Base-by-base conservation (phyloP, 2,329 filamentous ascomycete species). In the Neurospora sp. region DNA sequence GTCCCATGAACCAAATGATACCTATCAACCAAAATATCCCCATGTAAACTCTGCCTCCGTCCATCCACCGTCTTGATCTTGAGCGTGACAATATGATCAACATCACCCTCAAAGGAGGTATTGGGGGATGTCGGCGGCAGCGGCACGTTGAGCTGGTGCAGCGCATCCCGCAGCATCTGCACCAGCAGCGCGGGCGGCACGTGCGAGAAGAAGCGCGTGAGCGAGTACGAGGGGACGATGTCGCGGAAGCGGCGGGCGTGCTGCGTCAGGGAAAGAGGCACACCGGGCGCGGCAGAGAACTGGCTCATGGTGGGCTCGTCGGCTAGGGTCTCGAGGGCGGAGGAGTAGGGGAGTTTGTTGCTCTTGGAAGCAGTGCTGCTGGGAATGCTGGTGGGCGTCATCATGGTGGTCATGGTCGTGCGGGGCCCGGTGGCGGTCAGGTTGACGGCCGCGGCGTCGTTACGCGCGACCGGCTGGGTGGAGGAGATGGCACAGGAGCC, bases 131-230 rank as follows among this genome's bases (percentile, higher is more conserved):
- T 78, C 1, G 85, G 81, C 0, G 89, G 87, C 5, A 91, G 86
- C 0, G 93, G 92, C 2, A 99, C 89, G 73, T 93, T 94, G 46
- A 98, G 88, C 70, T 92, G 89, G 78, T 97, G 93, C 38, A 99
- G 83, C 1, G 93, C 92, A 73, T 93, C 91, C 75, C 88, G 85
- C 23, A 99, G 84, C 78, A 95, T 89, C 68, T 93, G 90, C 0
- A 97, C 85, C 0, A 99, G 87, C 70, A 95, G 86, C 15, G 87
- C 82, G 6, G 93, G 84, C 1, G 93, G 87, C 76, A 95, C 89
- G 67, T 90, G 87, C 0, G 94, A 97, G 81, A 96, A 94, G 85
- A 99, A 99, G 70, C 94, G 91, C 7, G 95, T 95, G 72, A 99
- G 87, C 0, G 92, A 89, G 78, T 96, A 92, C 8, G 91, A 85